Evolutionary conservation across 2,329 filamentous ascomycete genomes (phyloP), one percentile per base, ranked within the genome.

Genomic region (Eutypella sp.): DNA sequence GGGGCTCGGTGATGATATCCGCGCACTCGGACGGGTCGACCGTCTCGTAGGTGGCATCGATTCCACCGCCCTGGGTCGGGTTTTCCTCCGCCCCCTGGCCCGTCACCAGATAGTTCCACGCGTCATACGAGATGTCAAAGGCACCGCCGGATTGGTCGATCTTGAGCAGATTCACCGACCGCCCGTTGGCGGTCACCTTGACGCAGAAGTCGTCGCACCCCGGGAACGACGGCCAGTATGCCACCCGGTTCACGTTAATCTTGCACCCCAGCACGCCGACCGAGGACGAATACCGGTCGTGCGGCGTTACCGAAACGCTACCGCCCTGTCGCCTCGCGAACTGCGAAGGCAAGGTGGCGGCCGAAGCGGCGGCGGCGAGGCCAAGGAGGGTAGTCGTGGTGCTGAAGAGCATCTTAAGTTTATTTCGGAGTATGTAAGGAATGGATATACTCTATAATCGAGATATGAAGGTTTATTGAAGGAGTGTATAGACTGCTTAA

Each of bases 241-340:
- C 79, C 25, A 81, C 71, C 37, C 78, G 77, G 69, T 82, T 74
- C 51, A 72, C 78, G 66, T 82, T 63, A 62, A 82, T 73, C 63
- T 80, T 78, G 73, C 79, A 82, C 42, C 79, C 79, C 5, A 80
- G 66, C 1, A 81, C 78, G 40, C 79, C 79, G 47, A 81, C 64
- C 7, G 76, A 79, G 18, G 75, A 79, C 4, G 74, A 77, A 66
- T 72, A 82, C 53, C 67, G 62, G 54, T 73, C 74, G 57, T 83
- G 79, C 27, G 79, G 78, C 2, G 78, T 82, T 45, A 74, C 64
- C 47, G 54, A 63, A 25, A 65, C 42, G 34, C 40, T 48, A 24
- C 41, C 41, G 39, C 48, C 23, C 20, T 23, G 47, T 13, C 44
- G 47, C 42, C 42, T 46, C 7, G 34, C 20, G 38, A 34, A 16